Evolutionary conservation across 805 yeast species (phyloP), one percentile per base, ranked within the genome.

Genomic region (Starmerella etchellsii): DNA sequence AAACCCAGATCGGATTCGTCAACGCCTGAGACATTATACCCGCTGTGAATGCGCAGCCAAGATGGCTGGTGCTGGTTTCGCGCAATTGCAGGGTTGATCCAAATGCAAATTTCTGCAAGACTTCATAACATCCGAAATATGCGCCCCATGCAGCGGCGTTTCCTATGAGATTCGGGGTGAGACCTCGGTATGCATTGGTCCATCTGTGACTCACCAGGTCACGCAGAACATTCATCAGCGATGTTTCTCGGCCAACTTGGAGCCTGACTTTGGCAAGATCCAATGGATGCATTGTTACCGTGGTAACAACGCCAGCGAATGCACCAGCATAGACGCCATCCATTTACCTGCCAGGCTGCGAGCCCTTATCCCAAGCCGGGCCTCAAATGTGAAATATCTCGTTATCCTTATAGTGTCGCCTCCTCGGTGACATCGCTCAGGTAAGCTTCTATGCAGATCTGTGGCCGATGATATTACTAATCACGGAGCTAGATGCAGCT

Each of bases 1-100:
- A 58, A 1, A 91, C 95, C 98, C 98, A 88, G 10, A 88, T 71
- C 1, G 98, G 98, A 55, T 85, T 91, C 1, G 98, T 87, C 14
- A 81, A 31, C 0, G 83, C 41, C 1, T 93, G 71, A 0, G 95
- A 83, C 4, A 76, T 53, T 31, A 76, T 54, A 0, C 98, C 98
- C 0, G 96, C 85, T 2, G 68, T 48, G 36, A 75, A 69, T 2
- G 85, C 78, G 52, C 57, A 74, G 74, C 45, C 69, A 66, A 40
- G 61, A 57, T 7, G 39, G 16, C 36, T n/a, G 7, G 29, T n/a
- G 25, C 44, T 22, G 8, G 41, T n/a, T 1, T 11, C 30, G 11
- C 8, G 31, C 25, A 36, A 15, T 8, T 20, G 16, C 19, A 44
- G 19, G 3, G 26, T 32, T 9, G 42, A 43, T 15, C 44, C 41